Base-by-base conservation (phyloP, 2,329 filamentous ascomycete species). In the Fusarium papillatum region DNA sequence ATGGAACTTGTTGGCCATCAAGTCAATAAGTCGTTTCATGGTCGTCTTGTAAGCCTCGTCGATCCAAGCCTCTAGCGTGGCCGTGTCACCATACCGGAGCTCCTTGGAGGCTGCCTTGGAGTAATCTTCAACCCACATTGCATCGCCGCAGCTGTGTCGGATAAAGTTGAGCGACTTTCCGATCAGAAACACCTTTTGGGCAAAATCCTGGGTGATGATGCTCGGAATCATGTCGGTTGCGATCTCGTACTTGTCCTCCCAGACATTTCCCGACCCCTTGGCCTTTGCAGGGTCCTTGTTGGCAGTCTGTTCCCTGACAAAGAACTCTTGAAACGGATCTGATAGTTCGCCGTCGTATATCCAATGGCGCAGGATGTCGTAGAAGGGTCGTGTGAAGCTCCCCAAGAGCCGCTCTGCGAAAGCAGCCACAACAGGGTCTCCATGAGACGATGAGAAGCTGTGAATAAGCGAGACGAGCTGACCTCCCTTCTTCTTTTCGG, bases 91-190 rank as follows among this genome's bases (percentile, higher is more conserved):
- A 81, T 99, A 98, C 61, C 92, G 91, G 39, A 99, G 89, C 84
- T 98, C 95, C 84, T 97, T 97, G 13, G 96, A 98, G 1, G 96
- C 94, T 62, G 93, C 93, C 82, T 97, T 98, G 34, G 96, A 98
- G 85, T 99, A 98, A 38, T 93, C 93, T 81, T 98, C 96, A 2
- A 99, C 97, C 97, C 97, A 99, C 38, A 93, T 92, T 29, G 95
- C 95, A 82, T 99, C 97, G 11, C 94, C 94, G 82, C 97, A 99
- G 77, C 95, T 96, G 84, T 98, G 96, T 29, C 97, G 93, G 82
- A 99, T 98, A 84, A 99, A 99, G 84, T 99, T 99, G 66, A 99
- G 89, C 6, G 96, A 98, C 84, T 99, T 99, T 68, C 97, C 97
- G 78, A 99, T 99, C 10, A 99, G 87, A 80, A 98, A 98, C 8